Evolutionary conservation across 306 rosid genomes (phyloP).

Genomic region (Chamaecrista fasciculata): DNA sequence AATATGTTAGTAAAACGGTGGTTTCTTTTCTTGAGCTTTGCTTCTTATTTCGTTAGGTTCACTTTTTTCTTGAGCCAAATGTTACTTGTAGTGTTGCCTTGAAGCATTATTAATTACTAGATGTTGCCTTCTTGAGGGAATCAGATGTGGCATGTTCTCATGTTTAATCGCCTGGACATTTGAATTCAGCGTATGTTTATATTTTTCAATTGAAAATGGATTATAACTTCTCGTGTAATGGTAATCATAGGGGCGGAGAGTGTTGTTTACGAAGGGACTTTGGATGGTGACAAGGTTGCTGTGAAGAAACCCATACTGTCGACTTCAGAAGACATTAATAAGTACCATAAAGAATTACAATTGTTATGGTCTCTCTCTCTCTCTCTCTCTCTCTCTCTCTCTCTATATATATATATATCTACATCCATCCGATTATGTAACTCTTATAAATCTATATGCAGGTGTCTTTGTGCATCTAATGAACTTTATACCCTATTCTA

Average conservation of each 20-base stretch:
- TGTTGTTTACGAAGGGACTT: constrained; percentile 74
- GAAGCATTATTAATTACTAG: no score
- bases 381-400: constrained; percentile 29
- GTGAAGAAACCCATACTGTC: constrained; percentile 82
- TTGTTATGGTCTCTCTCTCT: constrained; percentile 59
- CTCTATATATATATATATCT: no score
- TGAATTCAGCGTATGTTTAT: not conserved
- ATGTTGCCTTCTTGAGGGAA: not conserved
- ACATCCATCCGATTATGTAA: not conserved
- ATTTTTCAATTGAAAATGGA: not conserved
- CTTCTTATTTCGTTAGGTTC: not conserved
- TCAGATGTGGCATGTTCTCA: not conserved
- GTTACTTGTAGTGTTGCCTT: not conserved
- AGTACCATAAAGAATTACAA: constrained; percentile 81
- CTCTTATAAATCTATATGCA: not conserved
- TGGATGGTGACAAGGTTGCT: constrained; percentile 74
- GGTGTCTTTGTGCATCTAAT: constrained; percentile 2
- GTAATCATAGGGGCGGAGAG: constrained; percentile 71
- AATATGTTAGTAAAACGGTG: not conserved
- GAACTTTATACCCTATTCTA: not conserved
- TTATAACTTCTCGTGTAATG: constrained; percentile 10
- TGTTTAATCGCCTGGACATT: not conserved
- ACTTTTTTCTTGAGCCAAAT: not conserved
- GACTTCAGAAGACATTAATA: constrained; percentile 72
- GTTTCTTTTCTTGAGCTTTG: not conserved